Conservation (phyloP, 805 yeast genomes). For the Saturnispora hagleri region DNA sequence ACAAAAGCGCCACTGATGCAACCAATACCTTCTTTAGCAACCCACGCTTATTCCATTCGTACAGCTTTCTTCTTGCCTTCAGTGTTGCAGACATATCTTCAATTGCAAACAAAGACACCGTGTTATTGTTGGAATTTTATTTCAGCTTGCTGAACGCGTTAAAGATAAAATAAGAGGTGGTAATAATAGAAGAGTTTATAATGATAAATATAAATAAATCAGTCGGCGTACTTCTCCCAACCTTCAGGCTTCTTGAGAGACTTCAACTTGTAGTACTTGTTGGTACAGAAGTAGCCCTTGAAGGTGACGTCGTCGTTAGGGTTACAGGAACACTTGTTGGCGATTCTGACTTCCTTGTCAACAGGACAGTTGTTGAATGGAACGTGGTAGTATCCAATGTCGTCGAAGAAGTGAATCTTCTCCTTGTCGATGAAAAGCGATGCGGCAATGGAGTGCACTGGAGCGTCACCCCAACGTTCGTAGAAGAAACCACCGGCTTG, state of each 20-base stretch:
- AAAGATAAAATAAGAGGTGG: not conserved
- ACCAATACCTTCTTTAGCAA: not conserved
- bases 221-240: conserved; percentile 54
- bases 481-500: conserved; percentile 85
- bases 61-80: conserved; percentile 4
- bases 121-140: not conserved
- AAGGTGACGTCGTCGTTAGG: conserved; percentile 69
- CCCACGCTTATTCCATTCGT: conserved; percentile 8
- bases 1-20: not conserved
- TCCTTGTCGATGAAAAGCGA: conserved; percentile 63
- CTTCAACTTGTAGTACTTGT: conserved; percentile 48
- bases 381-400: conserved; percentile 75
- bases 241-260: conserved; percentile 53
- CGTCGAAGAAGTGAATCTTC: conserved; percentile 71
- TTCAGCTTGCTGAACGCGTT: not conserved
- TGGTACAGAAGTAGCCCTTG: conserved; percentile 64
- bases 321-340: conserved; percentile 64
- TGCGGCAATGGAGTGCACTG: conserved; percentile 84
- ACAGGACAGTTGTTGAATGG: conserved; percentile 81
- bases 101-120: not conserved
- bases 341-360: conserved; percentile 45
- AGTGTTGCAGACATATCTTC: conserved; percentile 3
- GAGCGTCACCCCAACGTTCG: conserved; percentile 94
- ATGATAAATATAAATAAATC: not conserved
- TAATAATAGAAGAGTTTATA: not conserved